phyloP scores from a whole-genome alignment of 1,284 basidiomycete genomes.

The Hypsizygus ulmarius region DNA sequence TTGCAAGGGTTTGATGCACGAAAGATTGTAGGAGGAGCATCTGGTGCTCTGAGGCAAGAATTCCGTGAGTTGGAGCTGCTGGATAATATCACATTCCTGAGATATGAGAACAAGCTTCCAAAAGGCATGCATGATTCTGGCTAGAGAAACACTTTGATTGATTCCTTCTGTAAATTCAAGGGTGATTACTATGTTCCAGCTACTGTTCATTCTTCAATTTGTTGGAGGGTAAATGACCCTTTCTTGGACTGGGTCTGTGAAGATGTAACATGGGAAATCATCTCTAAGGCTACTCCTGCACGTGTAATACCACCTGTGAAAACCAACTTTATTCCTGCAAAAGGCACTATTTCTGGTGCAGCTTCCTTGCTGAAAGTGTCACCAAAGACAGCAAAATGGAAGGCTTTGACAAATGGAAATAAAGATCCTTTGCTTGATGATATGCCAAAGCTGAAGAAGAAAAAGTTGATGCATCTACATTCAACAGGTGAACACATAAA shows the following conservation, averaged over 20 bases:
- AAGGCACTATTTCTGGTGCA: background rate
- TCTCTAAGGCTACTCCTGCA: background rate
- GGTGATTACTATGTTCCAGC: background rate
- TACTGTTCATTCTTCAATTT: background rate
- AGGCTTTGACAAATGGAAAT: too few species aligned
- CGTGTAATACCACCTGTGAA: background rate
- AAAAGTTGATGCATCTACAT: background rate
- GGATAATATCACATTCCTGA: constrained; percentile 30
- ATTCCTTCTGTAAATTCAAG: background rate
- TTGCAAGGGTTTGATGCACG: constrained; percentile 19
- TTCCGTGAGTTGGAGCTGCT: constrained; percentile 32
- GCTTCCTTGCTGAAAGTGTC: too few species aligned
- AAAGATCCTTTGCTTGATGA: background rate
- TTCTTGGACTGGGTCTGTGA: background rate
- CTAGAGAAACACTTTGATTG: constrained; percentile 4
- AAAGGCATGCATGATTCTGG: constrained; percentile 15
- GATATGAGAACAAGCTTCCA: constrained; percentile 22
- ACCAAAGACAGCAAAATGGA: too few species aligned
- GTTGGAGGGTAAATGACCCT: background rate
- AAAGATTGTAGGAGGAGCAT: background rate
- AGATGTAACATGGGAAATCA: background rate
- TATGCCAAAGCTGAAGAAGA: background rate
- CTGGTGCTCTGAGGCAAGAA: constrained; percentile 25
- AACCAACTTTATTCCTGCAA: background rate
- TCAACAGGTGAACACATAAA: background rate